Percentiles rank a stretch among this genome's conserved stretches.
phyloP scores from a whole-genome alignment of 441 rosid species.

The Bocquillonia castaneifolia region DNA sequence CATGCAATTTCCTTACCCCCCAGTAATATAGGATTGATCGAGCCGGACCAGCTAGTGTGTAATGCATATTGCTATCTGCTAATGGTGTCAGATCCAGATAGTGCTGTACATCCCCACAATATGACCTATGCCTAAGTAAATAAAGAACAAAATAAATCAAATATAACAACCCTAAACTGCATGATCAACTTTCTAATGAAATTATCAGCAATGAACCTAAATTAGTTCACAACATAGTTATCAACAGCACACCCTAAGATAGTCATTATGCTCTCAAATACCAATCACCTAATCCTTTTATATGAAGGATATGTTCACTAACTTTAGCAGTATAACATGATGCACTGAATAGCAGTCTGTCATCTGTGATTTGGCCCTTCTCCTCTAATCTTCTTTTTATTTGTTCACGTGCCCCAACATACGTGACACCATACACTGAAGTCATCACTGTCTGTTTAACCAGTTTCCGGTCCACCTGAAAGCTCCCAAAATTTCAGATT shows the following conservation, averaged over 20 bases:
- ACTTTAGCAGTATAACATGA: slow-evolving; percentile 94
- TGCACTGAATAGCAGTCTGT: slow-evolving; percentile 63
- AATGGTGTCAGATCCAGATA: background rate
- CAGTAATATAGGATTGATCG: background rate
- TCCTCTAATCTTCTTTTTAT: slow-evolving; percentile 87
- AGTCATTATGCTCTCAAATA: background rate
- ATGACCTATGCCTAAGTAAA: background rate
- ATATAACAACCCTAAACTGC: background rate
- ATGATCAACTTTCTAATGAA: background rate
- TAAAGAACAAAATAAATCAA: background rate
- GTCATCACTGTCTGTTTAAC: slow-evolving; percentile 99
- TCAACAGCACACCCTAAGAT: background rate
- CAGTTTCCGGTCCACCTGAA: slow-evolving; percentile 90
- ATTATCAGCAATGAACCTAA: background rate
- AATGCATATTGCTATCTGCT: background rate
- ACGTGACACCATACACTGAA: slow-evolving; percentile 97
- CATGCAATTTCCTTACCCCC: background rate
- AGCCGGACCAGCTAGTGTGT: background rate
- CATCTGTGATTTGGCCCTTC: slow-evolving; percentile 84
- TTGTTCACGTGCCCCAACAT: slow-evolving; percentile 95
- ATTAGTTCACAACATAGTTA: slow-evolving; percentile 2
- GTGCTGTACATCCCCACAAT: background rate
- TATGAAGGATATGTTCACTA: slow-evolving; percentile 27
- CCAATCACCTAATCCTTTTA: slow-evolving; percentile 9
- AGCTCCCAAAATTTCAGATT: slow-evolving; percentile 25